Conservation (phyloP, 1,284 basidiomycete genomes). For the Pseudozyma thailandica region DNA sequence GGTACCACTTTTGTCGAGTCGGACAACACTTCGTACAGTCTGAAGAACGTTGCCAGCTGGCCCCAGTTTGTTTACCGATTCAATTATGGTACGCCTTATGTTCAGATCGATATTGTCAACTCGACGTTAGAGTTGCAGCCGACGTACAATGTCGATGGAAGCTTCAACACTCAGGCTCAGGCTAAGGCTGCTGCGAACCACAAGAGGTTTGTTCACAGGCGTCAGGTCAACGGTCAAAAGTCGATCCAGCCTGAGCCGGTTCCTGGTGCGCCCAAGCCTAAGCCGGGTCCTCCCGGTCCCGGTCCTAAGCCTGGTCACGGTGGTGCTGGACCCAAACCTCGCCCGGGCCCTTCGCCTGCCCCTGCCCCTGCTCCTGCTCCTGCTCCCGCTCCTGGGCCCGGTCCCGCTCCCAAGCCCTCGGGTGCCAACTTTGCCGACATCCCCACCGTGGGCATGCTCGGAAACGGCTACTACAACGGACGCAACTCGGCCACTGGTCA, state of each 20-base stretch:
- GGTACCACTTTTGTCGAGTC: slow-evolving; percentile 35
- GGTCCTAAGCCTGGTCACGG: slow-evolving; percentile 8
- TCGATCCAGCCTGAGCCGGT: slow-evolving; percentile 7
- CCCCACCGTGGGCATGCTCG: slow-evolving; percentile 40
- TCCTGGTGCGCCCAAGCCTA: slow-evolving; percentile 3
- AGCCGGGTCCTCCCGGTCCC: slow-evolving; percentile 8
- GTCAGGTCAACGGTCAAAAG: slow-evolving; percentile 25
- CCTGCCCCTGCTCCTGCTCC: not conserved
- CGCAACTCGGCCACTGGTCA: slow-evolving; percentile 41
- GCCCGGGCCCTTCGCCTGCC: not conserved
- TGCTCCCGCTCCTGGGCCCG: slow-evolving; percentile 2
- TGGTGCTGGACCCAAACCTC: slow-evolving; percentile 1
- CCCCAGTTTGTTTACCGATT: slow-evolving; percentile 49
- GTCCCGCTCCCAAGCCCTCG: not conserved
- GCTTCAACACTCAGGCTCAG: slow-evolving; percentile 12
- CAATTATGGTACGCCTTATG: slow-evolving; percentile 42
- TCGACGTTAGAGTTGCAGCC: slow-evolving; percentile 36
- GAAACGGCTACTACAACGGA: slow-evolving; percentile 33
- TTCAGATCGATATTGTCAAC: slow-evolving; percentile 44
- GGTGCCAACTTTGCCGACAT: slow-evolving; percentile 32
- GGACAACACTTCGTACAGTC: slow-evolving; percentile 32
- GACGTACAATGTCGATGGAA: slow-evolving; percentile 33
- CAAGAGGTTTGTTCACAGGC: slow-evolving; percentile 35
- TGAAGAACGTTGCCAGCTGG: slow-evolving; percentile 24
- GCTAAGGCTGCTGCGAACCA: slow-evolving; percentile 15